Evolutionary conservation across 2,329 filamentous ascomycete genomes (phyloP).

Genomic region (Cadophora sp.): DNA sequence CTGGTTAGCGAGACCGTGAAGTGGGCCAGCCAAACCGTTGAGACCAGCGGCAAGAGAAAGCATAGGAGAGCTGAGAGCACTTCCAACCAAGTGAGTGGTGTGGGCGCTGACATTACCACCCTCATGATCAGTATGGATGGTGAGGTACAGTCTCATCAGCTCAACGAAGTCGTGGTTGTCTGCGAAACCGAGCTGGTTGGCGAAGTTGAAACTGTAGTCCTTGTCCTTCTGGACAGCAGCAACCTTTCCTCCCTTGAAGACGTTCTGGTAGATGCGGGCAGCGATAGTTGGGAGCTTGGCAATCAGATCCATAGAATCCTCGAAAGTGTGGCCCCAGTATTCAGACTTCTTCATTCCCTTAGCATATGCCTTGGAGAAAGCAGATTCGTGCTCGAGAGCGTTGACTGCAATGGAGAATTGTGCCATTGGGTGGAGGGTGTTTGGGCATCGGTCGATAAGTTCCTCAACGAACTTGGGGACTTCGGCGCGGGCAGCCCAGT

Average conservation of each 20-base stretch:
- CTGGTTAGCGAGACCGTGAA: conserved; percentile 99
- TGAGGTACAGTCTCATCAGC: conserved; percentile 98
- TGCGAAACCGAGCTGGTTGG: conserved; percentile 98
- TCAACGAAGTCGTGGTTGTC: conserved; percentile 97
- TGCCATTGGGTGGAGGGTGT: conserved; percentile 98
- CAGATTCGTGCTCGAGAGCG: conserved; percentile 97
- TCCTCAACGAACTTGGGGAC: conserved; percentile 98
- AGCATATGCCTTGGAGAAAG: conserved; percentile 97
- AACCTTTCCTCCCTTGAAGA: conserved; percentile 99
- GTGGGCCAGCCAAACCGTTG: conserved; percentile 96
- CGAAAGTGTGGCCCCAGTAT: conserved; percentile 99
- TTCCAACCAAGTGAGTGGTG: conserved; percentile 97
- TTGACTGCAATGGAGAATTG: conserved; percentile 98
- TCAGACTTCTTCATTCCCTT: conserved; percentile 99
- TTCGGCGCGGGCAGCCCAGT: conserved; percentile 97
- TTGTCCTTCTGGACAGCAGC: conserved; percentile 96
- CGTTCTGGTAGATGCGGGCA: conserved; percentile 98
- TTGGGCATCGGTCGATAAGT: conserved; percentile 99
- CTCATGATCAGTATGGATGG: conserved; percentile 99
- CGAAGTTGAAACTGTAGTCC: conserved; percentile 99
- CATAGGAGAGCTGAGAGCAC: conserved; percentile 95
- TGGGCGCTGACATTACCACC: conserved; percentile 98
- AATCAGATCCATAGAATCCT: conserved; percentile 99
- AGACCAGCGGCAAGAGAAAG: conserved; percentile 95
- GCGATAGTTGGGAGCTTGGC: conserved; percentile 99